A percentile compares a stretch with the other conserved stretches of the same genome.
phyloP scores from a whole-genome alignment of 306 rosid species.

The Quillaja saponaria region DNA sequence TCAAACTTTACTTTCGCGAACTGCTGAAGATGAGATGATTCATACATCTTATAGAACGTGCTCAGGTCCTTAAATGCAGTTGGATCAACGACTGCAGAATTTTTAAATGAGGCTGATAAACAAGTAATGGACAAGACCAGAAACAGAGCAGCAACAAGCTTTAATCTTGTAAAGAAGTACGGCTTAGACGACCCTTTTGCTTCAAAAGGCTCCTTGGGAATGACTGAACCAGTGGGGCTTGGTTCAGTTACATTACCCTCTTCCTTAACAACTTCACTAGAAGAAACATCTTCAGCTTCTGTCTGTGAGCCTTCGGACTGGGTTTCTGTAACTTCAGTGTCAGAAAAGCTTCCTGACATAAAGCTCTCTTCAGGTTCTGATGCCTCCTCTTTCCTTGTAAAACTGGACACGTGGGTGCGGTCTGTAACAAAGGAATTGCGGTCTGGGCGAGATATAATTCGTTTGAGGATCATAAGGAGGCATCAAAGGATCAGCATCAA shows the following conservation, averaged over 20 bases:
- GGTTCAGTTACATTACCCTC: slow-evolving; percentile 39
- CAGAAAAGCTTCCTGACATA: slow-evolving; percentile 52
- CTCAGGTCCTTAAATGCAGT: slow-evolving; percentile 32
- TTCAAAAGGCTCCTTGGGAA: slow-evolving; percentile 35
- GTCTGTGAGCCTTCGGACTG: slow-evolving; percentile 51
- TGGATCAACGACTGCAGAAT: slow-evolving; percentile 39
- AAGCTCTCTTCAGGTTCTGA: slow-evolving; percentile 50
- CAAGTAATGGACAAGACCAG: slow-evolving; percentile 47
- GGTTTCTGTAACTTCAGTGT: slow-evolving; percentile 52
- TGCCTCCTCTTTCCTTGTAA: slow-evolving; percentile 34
- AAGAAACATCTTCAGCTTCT: slow-evolving; percentile 60
- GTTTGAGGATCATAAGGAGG: slow-evolving; percentile 81
- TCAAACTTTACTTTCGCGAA: slow-evolving; percentile 46
- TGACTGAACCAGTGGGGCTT: slow-evolving; percentile 1
- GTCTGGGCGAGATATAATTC: slow-evolving; percentile 81
- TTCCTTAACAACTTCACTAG: slow-evolving; percentile 32
- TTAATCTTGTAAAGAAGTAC: slow-evolving; percentile 37
- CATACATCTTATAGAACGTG: slow-evolving; percentile 24
- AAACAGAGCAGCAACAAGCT: slow-evolving; percentile 42
- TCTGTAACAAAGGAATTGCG: slow-evolving; percentile 78
- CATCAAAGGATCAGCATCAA: slow-evolving; percentile 59
- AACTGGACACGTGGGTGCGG: slow-evolving; percentile 61
- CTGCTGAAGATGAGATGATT: slow-evolving; percentile 33
- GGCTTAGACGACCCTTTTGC: slow-evolving; percentile 34
- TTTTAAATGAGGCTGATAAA: slow-evolving; percentile 37